Evolutionary conservation across 129 eudicot genomes (phyloP), one percentile per base, ranked within the genome.

Genomic region (Ambrosia trifida): DNA sequence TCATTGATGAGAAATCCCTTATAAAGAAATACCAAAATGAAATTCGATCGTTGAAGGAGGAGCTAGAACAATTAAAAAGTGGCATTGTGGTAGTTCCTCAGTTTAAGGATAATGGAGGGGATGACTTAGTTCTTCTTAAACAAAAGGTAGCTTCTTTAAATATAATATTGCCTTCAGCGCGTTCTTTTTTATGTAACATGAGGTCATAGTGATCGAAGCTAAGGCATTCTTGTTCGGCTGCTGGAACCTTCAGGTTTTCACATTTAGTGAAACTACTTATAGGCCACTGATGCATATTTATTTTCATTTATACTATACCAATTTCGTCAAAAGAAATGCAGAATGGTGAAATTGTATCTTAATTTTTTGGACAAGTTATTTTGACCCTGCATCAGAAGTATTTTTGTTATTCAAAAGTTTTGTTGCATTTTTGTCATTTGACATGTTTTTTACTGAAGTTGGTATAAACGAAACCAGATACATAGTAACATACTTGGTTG

Each of bases 11-110:
- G 82, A 89, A 94, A 82, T 94, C 99, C 53, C 94, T 94, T 16
- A 94, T 94, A 74, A 94, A 94, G 84, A 94, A 94, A 83, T 94
- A 94, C 84, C 99, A 94, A 79, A 84, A 84, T 77, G 97, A 94
- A 83, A 94, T 94, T 72, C 97, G 93, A 54, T 73, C 61, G 54
- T 75, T 94, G 64, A 89, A 90, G 86, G 96, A 87, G 80, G 99
- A 94, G 78, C 66, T 94, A 30, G 99, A 94, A 74, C 96, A 94
- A 60, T 69, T 94, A 74, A 94, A 86, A 81, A 85, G 87, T 75
- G 99, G 99, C 72, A 87, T 94, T 53, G 85, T 79, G 13, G 83
- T 85, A 56, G 78, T 80, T 82, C 95, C 98, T 82, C 95, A 82
- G 54, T 72, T 65, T 56, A 87, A 90, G 79, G 82, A 82, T 73